Evolutionary conservation across 306 rosid species (phyloP).

Genomic region (Cyclanthera cordifolia): DNA sequence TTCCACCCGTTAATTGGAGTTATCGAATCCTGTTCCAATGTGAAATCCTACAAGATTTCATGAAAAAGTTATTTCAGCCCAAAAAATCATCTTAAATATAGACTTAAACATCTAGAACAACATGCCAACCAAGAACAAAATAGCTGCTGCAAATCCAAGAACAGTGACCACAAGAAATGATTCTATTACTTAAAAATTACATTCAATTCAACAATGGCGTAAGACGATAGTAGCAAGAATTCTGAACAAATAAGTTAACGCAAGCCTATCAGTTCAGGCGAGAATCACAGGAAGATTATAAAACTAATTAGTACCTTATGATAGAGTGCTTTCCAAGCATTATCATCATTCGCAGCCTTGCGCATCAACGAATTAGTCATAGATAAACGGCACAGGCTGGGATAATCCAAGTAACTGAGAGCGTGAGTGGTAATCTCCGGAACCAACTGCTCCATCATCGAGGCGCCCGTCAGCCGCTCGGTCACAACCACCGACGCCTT

Average conservation of each 20-base stretch:
- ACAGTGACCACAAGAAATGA: neutral
- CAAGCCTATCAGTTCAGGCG: neutral
- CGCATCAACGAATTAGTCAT: constrained; percentile 97
- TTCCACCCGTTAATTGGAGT: constrained; percentile 92
- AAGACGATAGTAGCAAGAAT: neutral
- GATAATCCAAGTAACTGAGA: constrained; percentile 90
- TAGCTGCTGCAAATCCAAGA: neutral
- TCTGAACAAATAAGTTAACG: neutral
- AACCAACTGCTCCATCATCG: constrained; percentile 99
- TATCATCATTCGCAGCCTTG: constrained; percentile 89
- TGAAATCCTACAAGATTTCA: constrained; percentile 56
- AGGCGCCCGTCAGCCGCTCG: constrained; percentile 58
- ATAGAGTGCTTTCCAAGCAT: constrained; percentile 95
- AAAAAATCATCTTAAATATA: neutral
- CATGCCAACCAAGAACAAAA: neutral
- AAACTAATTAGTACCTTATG: constrained; percentile 51
- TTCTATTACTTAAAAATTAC: neutral
- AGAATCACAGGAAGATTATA: neutral
- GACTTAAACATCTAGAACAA: constrained; percentile 7
- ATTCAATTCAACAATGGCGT: neutral
- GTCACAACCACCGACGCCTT: constrained; percentile 22
- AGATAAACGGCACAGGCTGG: constrained; percentile 83
- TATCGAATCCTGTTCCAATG: constrained; percentile 73
- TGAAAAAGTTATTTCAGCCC: neutral
- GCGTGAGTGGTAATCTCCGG: constrained; percentile 98